A percentile compares a stretch with the other conserved stretches of the same genome.
These are phyloP conservation scores for Actinidia arguta DNA, from an alignment of 179 eudicot genomes.

Conservation along the genomic window DNA sequence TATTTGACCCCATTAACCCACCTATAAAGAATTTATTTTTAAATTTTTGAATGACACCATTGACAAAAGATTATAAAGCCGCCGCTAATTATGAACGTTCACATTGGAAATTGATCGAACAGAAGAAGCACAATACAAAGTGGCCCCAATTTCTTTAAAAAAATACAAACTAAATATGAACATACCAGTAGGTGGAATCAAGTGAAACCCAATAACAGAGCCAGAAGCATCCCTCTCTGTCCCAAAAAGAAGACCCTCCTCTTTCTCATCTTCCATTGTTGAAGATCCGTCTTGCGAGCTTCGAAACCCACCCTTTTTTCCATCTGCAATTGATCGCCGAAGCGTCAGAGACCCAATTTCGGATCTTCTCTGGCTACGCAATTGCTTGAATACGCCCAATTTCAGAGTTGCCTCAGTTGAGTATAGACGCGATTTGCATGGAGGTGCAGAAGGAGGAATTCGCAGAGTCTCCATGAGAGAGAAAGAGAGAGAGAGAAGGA, in stretches of 20 bases:
- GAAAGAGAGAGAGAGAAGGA: conserved; percentile 15
- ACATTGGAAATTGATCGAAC: background rate
- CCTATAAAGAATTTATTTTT: too few species aligned
- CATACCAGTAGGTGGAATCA: conserved; percentile 65
- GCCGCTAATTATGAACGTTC: too few species aligned
- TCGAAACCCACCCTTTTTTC: conserved; percentile 28
- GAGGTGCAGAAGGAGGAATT: conserved; percentile 27
- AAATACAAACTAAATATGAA: background rate
- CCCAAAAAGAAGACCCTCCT: conserved; percentile 53
- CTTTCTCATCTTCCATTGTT: conserved; percentile 20
- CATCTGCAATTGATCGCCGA: conserved; percentile 27
- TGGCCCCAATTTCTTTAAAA: too few species aligned
- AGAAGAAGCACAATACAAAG: background rate
- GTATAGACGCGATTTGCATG: conserved; percentile 18
- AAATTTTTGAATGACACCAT: too few species aligned
- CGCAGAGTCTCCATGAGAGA: conserved; percentile 55
- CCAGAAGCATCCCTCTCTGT: conserved; percentile 58
- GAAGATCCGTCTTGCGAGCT: conserved; percentile 37
- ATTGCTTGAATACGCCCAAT: conserved; percentile 25
- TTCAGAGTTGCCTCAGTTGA: background rate
- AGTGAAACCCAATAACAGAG: conserved; percentile 69
- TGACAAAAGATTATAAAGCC: too few species aligned
- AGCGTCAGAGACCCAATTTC: conserved; percentile 29
- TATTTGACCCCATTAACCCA: too few species aligned
- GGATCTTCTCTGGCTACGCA: conserved; percentile 26